Conservation (phyloP, 768 basidiomycete species). For the Tubosaeta brunneosetosa region DNA sequence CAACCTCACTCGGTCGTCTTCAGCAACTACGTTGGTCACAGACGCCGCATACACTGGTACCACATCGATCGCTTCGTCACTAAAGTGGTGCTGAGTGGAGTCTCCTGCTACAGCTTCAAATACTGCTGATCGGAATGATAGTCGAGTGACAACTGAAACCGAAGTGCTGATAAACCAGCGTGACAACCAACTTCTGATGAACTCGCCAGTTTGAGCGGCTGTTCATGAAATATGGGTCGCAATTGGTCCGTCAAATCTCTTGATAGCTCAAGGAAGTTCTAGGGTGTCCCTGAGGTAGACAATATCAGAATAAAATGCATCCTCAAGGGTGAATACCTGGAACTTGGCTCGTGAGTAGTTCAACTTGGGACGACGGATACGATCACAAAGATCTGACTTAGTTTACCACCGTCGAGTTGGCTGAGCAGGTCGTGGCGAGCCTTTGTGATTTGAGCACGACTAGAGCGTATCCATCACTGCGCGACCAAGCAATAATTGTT, state of each 20-base stretch:
- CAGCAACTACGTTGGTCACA: too few relatives aligned
- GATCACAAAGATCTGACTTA: constrained; percentile 79
- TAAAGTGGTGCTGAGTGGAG: too few relatives aligned
- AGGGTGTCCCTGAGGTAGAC: constrained; percentile 67
- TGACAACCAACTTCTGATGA: too few relatives aligned
- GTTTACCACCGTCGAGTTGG: constrained; percentile 55
- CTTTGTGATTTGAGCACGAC: constrained; percentile 76
- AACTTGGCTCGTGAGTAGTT: constrained; percentile 86
- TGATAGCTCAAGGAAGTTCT: neutral
- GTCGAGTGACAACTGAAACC: too few relatives aligned
- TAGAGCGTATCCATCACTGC: neutral
- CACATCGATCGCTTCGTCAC: too few relatives aligned
- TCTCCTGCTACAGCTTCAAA: too few relatives aligned
- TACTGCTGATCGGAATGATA: too few relatives aligned
- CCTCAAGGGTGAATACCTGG: constrained; percentile 49
- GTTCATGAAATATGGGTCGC: constrained; percentile 50
- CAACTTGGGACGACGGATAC: constrained; percentile 71
- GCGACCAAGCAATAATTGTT: neutral
- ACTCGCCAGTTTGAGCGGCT: too few relatives aligned
- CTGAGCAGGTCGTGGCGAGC: constrained; percentile 74
- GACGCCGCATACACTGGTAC: too few relatives aligned
- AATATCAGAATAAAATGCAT: constrained; percentile 36
- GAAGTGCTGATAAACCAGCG: too few relatives aligned
- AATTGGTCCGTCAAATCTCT: constrained; percentile 75
- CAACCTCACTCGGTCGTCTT: too few relatives aligned